Base-by-base conservation (phyloP, 768 basidiomycete species). In the Cystofilobasidium bisporidii region DNA sequence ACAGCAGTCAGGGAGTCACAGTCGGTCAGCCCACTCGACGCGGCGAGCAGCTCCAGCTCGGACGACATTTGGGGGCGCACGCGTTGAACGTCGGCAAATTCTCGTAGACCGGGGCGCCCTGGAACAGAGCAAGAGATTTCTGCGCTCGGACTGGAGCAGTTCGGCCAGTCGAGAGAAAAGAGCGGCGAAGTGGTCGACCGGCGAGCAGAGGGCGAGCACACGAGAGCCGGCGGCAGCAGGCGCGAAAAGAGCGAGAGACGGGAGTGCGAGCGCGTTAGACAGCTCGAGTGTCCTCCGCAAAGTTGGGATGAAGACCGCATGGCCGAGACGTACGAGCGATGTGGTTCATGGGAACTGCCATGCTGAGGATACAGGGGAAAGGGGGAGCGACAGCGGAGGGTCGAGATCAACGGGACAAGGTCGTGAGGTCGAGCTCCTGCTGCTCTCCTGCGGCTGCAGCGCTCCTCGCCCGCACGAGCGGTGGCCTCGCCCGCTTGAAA, bases 81-180 rank as follows among this genome's bases (percentile, higher is more conserved):
- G 73, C 70, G 36, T 74, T 73, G 53, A 79, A 89, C 50, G 82
- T 83, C 70, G 84, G 78, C 28, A 89, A 78, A 22, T 84, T 78
- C 26, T 79, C 74, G 76, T 91, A 97, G 73, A 83, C 81, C 58
- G 94, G 91, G 14, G 86, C 82, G 60, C 88, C 90, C 70, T 85
- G 82, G 75, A 92, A 84, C 73, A 97, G 84, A 72, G 89, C 90
- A 63, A 94, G 81, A 69, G 84, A 82, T 84, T 96, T 98, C 83
- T 96, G 93, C 53, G 93, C 89, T 77, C 94, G 90, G 81, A 85
- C 91, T 93, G 73, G 32, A 55, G 56, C 67, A 58, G 14, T 30
- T 30, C 24, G 59, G 43, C 14, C 45, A 30, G 14, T 28, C 2
- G 61, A 32, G 55, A 28, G 18, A 38, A 24, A 32, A 33, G 45